These are phyloP conservation scores for Phallus indusiatus DNA, from an alignment of 768 basidiomycete genomes.

Conservation along the genomic window DNA sequence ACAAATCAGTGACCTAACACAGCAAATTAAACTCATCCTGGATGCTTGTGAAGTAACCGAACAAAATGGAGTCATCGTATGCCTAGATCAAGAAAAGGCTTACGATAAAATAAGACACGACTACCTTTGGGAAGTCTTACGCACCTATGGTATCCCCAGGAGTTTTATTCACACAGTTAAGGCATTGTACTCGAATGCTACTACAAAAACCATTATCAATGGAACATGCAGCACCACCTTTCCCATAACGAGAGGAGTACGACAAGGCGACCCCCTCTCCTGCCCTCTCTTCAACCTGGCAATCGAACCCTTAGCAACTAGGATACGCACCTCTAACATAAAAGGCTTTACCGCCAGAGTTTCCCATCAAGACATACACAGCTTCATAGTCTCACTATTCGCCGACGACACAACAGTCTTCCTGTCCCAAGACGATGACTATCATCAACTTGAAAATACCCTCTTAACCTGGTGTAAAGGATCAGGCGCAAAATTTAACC, in stretches of 20 bases:
- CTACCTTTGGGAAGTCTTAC: conserved; percentile 13
- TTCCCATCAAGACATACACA: background rate
- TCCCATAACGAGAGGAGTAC: conserved; percentile 13
- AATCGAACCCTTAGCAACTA: conserved; percentile 15
- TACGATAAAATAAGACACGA: conserved; percentile 15
- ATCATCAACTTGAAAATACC: background rate
- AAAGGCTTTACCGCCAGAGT: background rate
- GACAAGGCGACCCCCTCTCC: conserved; percentile 17
- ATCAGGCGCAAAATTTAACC: background rate
- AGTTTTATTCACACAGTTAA: conserved; percentile 16
- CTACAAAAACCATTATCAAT: conserved; percentile 13
- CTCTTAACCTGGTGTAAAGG: background rate
- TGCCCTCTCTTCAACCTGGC: conserved; percentile 17
- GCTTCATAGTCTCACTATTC: background rate
- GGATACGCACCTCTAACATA: background rate
- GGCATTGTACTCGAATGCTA: conserved; percentile 11
- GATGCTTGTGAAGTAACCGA: conserved; percentile 11
- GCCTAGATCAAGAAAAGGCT: conserved; percentile 15
- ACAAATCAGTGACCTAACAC: conserved; percentile 11
- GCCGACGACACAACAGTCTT: background rate
- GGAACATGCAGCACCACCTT: background rate
- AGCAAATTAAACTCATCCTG: conserved; percentile 8
- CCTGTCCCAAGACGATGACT: background rate
- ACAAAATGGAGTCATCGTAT: conserved; percentile 12
- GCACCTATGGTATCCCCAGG: conserved; percentile 9